phyloP scores from a whole-genome alignment of 306 rosid genomes.

The Vigna trinervia region DNA sequence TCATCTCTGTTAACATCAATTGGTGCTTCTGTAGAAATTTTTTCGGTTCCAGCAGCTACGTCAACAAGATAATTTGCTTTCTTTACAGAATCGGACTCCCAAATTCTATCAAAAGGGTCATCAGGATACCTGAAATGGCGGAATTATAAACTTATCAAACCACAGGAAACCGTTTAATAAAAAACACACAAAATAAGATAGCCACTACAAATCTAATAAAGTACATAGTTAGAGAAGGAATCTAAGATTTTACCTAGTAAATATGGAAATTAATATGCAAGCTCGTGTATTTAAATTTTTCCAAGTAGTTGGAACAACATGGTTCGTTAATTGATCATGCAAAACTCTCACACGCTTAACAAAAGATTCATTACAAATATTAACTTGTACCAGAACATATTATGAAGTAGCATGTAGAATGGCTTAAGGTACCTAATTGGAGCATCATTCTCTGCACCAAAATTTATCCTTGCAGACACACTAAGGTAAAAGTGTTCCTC shows the following conservation, averaged over 20 bases:
- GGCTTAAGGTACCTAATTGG: slow-evolving; percentile 66
- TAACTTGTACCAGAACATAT: slow-evolving; percentile 15
- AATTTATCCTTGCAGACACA: slow-evolving; percentile 97
- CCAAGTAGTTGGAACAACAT: slow-evolving; percentile 2
- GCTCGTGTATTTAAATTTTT: not conserved
- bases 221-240: not conserved
- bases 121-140: slow-evolving; percentile 83
- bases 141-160: slow-evolving; percentile 7
- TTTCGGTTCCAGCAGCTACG: slow-evolving; percentile 87
- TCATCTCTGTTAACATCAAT: slow-evolving; percentile 70
- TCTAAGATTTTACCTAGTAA: not conserved
- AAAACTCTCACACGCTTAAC: not conserved
- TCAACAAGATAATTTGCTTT: slow-evolving; percentile 95
- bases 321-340: not conserved
- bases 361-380: not conserved
- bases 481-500: slow-evolving; percentile 84
- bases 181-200: slow-evolving; percentile 29
- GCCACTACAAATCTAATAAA: not conserved
- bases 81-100: slow-evolving; percentile 91
- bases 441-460: slow-evolving; percentile 85
- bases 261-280: slow-evolving; percentile 6
- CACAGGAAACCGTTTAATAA: slow-evolving; percentile 16
- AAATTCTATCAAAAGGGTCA: slow-evolving; percentile 92
- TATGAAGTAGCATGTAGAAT: slow-evolving; percentile 28
- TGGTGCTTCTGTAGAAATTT: slow-evolving; percentile 75